These are phyloP conservation scores for Quercus tomentella DNA, from an alignment of 331 rosid genomes.

Conservation along the genomic window DNA sequence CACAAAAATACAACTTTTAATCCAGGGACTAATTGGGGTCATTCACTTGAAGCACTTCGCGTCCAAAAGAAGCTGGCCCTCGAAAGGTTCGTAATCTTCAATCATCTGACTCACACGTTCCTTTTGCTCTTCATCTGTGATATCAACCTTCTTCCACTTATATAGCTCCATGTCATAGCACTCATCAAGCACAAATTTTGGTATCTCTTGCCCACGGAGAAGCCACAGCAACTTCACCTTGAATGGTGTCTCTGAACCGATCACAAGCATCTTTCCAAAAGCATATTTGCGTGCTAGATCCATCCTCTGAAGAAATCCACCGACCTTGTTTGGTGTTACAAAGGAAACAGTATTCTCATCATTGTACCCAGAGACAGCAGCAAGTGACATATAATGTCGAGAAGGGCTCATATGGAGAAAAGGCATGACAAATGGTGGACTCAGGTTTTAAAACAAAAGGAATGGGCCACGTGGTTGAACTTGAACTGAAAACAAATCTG, in stretches of 20 bases:
- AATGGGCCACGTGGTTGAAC: no score
- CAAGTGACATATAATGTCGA: neutral
- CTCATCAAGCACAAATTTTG: conserved; percentile 68
- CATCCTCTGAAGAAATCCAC: conserved; percentile 93
- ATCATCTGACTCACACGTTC: conserved; percentile 31
- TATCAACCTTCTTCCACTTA: conserved; percentile 77
- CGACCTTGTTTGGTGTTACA: conserved; percentile 77
- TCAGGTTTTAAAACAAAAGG: no score
- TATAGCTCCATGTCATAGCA: conserved; percentile 97
- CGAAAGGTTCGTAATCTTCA: no score
- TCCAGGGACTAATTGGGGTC: no score
- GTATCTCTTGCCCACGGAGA: conserved; percentile 83
- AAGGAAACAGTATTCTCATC: conserved; percentile 57
- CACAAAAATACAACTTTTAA: no score
- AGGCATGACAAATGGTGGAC: no score
- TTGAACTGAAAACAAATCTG: no score
- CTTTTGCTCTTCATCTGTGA: conserved; percentile 67
- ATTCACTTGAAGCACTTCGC: no score
- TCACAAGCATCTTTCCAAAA: conserved; percentile 87
- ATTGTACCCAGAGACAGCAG: conserved; percentile 71
- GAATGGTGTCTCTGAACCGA: conserved; percentile 60
- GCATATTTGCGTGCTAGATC: conserved; percentile 89
- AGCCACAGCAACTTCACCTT: conserved; percentile 95
- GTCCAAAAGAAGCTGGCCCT: no score
- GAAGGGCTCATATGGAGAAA: no score